Evolutionary conservation across 1,139 yeast species (phyloP), one percentile per base, ranked within the genome.

Genomic region (Casaregolazyma suthepensis): DNA sequence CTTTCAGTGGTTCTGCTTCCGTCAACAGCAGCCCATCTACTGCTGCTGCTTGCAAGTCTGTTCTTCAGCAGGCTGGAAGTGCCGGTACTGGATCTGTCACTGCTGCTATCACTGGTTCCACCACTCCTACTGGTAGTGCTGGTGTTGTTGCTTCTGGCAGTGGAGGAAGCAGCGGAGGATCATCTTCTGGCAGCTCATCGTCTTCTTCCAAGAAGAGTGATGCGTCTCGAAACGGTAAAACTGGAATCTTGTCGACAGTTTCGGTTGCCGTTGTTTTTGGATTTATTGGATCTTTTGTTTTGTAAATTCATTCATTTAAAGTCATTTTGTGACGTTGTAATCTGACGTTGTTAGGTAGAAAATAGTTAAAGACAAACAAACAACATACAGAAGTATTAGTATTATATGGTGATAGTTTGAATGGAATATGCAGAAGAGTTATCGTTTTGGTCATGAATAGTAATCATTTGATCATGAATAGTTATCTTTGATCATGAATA

Each of bases 1-100:
- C 75, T 58, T 88, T 77, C 70, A 72, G 56, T 87, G 96, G 54
- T 74, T 74, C 63, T 96, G 98, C 45, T 81, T 89, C 57, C 75
- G 80, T 52, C 85, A 73, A 46, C 72, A 84, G 40, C 73, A 76
- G 60, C 87, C 96, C 53, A 90, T 71, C 85, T 54, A 84, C 86
- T 57, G 78, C 81, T 47, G 74, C 81, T 49, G 75, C 83, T 72
- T 64, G 81, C 71, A 64, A 71, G 48, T 66, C 73, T 29, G 70
- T 67, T 54, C 61, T 75, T 54, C 61, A 87, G 71, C 59, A 64
- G 54, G 71, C 71, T 38, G 67, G 66, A 19, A 35, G 59, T 42
- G 60, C 46, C 31, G 68, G 64, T 44, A 57, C 63, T 43, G 67
- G 69, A 43, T 59, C 66, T 52, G 62, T 61, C 47, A 55, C 65